phyloP scores from a whole-genome alignment of 345 rosid genomes.

The Passiflora organensis region DNA sequence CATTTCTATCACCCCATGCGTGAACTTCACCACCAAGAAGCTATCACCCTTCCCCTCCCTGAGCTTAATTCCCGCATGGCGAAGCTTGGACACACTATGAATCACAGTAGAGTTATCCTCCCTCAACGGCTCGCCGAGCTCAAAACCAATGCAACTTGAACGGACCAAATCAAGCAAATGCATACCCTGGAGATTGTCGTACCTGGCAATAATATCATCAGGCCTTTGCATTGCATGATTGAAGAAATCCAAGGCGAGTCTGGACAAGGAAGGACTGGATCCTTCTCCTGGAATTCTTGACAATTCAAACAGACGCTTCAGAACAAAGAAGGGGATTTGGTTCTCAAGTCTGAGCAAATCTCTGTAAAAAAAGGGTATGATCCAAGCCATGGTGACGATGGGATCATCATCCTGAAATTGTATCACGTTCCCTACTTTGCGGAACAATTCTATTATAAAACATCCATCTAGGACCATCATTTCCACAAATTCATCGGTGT shows the following conservation, averaged over 20 bases:
- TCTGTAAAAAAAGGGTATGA: conserved; percentile 59
- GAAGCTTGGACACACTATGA: conserved; percentile 64
- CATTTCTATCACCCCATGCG: conserved; percentile 56
- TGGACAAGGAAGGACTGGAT: conserved; percentile 27
- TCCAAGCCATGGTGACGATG: conserved; percentile 63
- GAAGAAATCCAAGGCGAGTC: conserved; percentile 57
- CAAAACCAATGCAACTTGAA: conserved; percentile 37
- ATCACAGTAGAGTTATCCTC: conserved; percentile 38
- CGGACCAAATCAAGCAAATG: conserved; percentile 76
- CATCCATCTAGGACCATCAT: conserved; percentile 71
- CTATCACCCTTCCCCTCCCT: conserved; percentile 27
- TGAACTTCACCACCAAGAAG: conserved; percentile 57
- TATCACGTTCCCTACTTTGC: conserved; percentile 42
- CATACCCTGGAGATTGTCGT: conserved; percentile 26
- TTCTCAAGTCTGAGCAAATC: conserved; percentile 52
- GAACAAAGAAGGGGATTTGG: conserved; percentile 68
- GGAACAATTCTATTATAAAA: conserved; percentile 56
- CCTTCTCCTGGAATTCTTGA: conserved; percentile 29
- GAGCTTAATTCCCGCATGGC: conserved; percentile 53
- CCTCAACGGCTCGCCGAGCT: conserved; percentile 1
- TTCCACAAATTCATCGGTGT: conserved; percentile 44
- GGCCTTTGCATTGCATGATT: conserved; percentile 43
- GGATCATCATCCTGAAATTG: conserved; percentile 54
- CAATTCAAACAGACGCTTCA: conserved; percentile 48
- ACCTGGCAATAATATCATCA: conserved; percentile 24